A percentile compares a stretch with the other conserved stretches of the same genome.
Conservation (phyloP, 345 rosid species). For the Moricandia moricandioides region DNA sequence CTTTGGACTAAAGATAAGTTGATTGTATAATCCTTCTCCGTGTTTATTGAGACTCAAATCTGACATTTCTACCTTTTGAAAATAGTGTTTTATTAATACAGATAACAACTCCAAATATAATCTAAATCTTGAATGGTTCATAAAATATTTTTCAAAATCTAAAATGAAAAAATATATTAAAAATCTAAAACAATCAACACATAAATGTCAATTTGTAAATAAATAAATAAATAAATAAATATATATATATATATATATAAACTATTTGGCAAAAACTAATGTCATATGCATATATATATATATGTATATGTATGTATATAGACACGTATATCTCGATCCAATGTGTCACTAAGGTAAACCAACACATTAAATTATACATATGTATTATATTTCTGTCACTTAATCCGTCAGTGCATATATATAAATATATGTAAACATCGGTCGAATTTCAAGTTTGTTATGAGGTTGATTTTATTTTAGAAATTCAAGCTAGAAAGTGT, state of each 20-base stretch:
- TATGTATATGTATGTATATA: background rate
- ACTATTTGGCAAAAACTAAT: background rate
- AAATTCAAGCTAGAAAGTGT: slow-evolving; percentile 18
- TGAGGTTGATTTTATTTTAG: slow-evolving; percentile 14
- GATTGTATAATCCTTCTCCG: too few relatives aligned
- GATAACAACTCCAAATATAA: too few relatives aligned
- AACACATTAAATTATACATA: background rate
- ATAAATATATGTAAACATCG: slow-evolving; percentile 2
- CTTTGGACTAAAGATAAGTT: too few relatives aligned
- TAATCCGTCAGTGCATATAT: slow-evolving; percentile 12
- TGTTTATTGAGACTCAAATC: too few relatives aligned
- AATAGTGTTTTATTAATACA: too few relatives aligned
- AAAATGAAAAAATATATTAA: too few relatives aligned
- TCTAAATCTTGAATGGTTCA: background rate
- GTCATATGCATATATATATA: background rate
- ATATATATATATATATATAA: too few relatives aligned
- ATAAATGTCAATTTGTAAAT: too few relatives aligned
- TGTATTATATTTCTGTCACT: background rate
- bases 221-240: too few relatives aligned
- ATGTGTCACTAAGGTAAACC: background rate
- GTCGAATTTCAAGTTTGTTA: slow-evolving; percentile 15
- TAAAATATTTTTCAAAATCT: background rate
- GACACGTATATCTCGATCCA: background rate
- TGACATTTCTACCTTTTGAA: too few relatives aligned
- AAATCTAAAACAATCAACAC: background rate